A percentile compares a stretch with the other conserved stretches of the same genome.
These are phyloP conservation scores for Nepenthes gracilis DNA, from an alignment of 148 eudicot species.

Conservation along the genomic window DNA sequence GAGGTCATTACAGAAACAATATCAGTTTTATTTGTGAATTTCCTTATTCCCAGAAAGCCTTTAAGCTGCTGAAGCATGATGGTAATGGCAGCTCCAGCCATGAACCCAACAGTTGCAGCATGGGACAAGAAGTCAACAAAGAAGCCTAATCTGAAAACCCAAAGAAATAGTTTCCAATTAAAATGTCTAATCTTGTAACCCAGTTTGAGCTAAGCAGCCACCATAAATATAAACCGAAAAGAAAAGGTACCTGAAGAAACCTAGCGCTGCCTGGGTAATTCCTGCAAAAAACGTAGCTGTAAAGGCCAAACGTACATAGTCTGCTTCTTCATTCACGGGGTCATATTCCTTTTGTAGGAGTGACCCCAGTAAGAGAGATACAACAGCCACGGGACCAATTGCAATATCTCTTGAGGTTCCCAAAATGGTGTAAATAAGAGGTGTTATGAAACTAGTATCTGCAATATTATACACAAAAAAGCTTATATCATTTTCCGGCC, in stretches of 20 bases:
- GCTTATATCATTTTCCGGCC: neutral
- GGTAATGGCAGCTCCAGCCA: conserved; percentile 91
- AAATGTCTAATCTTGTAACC: neutral
- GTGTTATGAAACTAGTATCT: conserved; percentile 85
- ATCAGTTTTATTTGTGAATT: conserved; percentile 69
- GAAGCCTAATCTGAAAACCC: conserved; percentile 57
- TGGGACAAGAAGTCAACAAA: conserved; percentile 77
- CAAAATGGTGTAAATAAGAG: conserved; percentile 72
- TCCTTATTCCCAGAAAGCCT: conserved; percentile 61
- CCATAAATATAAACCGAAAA: too few relatives aligned
- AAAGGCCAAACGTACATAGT: conserved; percentile 58
- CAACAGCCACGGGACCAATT: conserved; percentile 92
- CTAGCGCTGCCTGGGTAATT: conserved; percentile 57
- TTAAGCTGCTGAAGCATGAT: conserved; percentile 88
- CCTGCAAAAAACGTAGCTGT: conserved; percentile 96
- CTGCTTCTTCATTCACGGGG: conserved; percentile 17
- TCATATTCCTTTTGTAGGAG: conserved; percentile 48
- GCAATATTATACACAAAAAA: neutral
- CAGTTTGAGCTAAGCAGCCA: neutral
- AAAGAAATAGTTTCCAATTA: neutral
- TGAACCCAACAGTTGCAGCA: conserved; percentile 89
- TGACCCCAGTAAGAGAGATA: conserved; percentile 70
- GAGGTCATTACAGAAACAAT: conserved; percentile 62
- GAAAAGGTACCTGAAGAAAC: conserved; percentile 48
- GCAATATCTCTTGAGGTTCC: conserved; percentile 94